Base-by-base conservation (phyloP, 2,329 filamentous ascomycete species). In the Aspergillus pseudoglaucus region DNA sequence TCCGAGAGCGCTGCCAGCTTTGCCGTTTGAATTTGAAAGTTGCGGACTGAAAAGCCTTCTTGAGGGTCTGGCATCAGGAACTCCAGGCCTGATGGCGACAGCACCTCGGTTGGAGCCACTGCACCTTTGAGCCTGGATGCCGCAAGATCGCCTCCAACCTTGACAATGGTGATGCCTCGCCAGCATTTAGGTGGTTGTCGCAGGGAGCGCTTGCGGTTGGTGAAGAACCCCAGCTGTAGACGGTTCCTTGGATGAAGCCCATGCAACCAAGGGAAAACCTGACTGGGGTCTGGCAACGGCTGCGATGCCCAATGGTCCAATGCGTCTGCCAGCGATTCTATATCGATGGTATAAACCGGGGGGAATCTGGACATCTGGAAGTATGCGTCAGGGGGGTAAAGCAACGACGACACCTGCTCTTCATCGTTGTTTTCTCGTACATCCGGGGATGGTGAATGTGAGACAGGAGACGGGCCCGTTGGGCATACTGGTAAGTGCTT, bases 191-290 rank as follows among this genome's bases (percentile, higher is more conserved):
- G 88, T 2, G 83, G 82, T 56, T 79, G 84, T 42, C 87, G 78
- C 44, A 85, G 70, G n/a, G 80, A 75, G 51, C 83, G 85, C 60
- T 84, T 84, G 52, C 88, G 81, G 22, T 87, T 84, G 45, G 84
- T 82, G 66, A 98, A 97, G 73, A 96, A 97, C 6, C 87, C 81
- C 52, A 93, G 79, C 62, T 98, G 93, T 46, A 95, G 79, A 51
- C 88, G 83, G 62, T 98, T 98, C 52, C 86, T 82, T 0, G 88
- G 84, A 61, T 97, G 90, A 37, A 97, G 73, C 20, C 93, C 93
- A 70, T 98, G 93, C 20, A 96, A 76, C 93, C 93, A 98, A 2
- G 93, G 93, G 61, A 97, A 98, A 52, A 97, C 88, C 51, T 83
- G 78, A n/a, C 85, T 81, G 0, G 93, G 83, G 47, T 91, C 83